Evolutionary conservation across 169 alveolate genomes (phyloP), one percentile per base, ranked within the genome.

Genomic region (Miamiensis avidus): DNA sequence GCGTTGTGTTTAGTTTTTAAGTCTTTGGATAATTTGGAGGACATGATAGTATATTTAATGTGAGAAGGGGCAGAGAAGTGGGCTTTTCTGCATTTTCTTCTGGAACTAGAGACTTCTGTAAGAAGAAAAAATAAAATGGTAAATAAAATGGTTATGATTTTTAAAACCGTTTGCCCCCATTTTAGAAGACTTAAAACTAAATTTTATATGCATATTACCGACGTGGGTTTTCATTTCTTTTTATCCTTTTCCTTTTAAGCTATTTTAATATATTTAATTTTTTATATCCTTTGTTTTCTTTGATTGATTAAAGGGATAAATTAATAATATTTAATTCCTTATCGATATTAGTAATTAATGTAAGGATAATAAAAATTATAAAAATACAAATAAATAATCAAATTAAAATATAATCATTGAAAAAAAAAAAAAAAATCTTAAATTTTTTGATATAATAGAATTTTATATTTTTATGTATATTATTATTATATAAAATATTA

Each of bases 61-160:
- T 98, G 95, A 34, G 99, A 98, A 30, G 99, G 99, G 79, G 99
- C 99, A 29, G 99, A 94, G 96, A 99, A 98, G 94, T 98, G 99
- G 88, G 98, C 98, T 97, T 98, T 98, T 94, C 99, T 98, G 86
- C 97, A 92, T 98, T 98, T 98, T 91, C 99, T 94, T 86, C 97
- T 91, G 74, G 89, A 82, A 85, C 94, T 90, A 31, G 97, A 89
- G 11, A 94, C 95, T 69, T 86, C 95, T 82, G 83, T 27, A 83
- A 82, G 49, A 73, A 31, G 72, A 33, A 85, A 77, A 74, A 32
- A 78, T 32, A 74, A 34, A 74, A 65, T 65, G 32, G 6, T 28
- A 73, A 87, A 75, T 65, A 33, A 28, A 74, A 29, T 86, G 82
- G 28, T 82, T 86, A 78, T 82, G 78, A 81, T 77, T 78, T 72